These are phyloP conservation scores for Quercus rubra DNA, from an alignment of 306 rosid species.

Conservation along the genomic window DNA sequence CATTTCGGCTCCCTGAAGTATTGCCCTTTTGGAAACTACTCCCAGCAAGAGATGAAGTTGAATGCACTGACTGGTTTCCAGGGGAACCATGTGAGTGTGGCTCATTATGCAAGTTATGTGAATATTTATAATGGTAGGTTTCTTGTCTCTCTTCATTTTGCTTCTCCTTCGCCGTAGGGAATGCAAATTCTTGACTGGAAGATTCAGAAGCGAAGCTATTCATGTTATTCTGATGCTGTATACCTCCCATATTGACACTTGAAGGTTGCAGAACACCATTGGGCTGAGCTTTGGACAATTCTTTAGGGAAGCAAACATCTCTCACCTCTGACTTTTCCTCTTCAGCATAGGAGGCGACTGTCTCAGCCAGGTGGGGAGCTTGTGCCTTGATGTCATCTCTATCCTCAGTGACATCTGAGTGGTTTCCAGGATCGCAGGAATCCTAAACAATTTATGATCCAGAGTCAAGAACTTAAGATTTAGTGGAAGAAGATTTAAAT, in stretches of 20 bases:
- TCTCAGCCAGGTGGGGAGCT: slow-evolving; percentile 27
- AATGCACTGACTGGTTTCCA: slow-evolving; percentile 21
- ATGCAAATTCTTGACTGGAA: slow-evolving; percentile 44
- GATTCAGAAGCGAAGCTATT: slow-evolving; percentile 32
- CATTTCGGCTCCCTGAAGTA: slow-evolving; percentile 37
- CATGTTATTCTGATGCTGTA: slow-evolving; percentile 25
- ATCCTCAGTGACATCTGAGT: slow-evolving; percentile 78
- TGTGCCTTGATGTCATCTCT: slow-evolving; percentile 70
- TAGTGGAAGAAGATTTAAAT: slow-evolving; percentile 10
- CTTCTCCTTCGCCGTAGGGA: slow-evolving; percentile 35
- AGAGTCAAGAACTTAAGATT: slow-evolving; percentile 14
- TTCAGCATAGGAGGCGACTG: slow-evolving; percentile 29
- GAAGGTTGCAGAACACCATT: slow-evolving; percentile 36
- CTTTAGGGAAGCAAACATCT: slow-evolving; percentile 28
- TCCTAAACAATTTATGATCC: slow-evolving; percentile 51
- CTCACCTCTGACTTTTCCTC: slow-evolving; percentile 33
- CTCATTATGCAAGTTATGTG: slow-evolving; percentile 28
- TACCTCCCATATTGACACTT: slow-evolving; percentile 26
- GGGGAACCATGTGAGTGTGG: slow-evolving; percentile 20
- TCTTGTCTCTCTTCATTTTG: slow-evolving; percentile 38
- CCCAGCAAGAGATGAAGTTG: slow-evolving; percentile 26
- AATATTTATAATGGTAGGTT: slow-evolving; percentile 29
- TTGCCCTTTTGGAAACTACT: slow-evolving; percentile 27
- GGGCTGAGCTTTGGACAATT: slow-evolving; percentile 29
- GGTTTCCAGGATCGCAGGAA: slow-evolving; percentile 79